phyloP scores from a whole-genome alignment of 139 green algal genomes.

The Chlorella sp. region DNA sequence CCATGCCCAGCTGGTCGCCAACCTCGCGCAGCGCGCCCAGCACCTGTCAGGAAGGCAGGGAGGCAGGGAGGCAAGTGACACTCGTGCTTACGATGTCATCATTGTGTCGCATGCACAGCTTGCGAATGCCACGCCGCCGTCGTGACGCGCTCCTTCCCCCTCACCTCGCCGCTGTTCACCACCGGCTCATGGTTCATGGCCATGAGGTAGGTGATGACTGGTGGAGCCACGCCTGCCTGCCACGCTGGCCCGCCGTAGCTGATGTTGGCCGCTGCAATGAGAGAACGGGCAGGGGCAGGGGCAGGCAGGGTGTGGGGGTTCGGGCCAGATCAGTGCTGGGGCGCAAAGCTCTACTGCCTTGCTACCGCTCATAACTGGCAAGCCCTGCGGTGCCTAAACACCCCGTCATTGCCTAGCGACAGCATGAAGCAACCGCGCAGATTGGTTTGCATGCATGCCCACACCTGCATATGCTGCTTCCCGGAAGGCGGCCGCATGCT shows the following conservation, averaged over 20 bases:
- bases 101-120: no score
- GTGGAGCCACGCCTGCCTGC: constrained; percentile 31
- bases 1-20: constrained; percentile 35
- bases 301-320: neutral
- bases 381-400: no score
- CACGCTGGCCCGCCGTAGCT: constrained; percentile 11
- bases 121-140: no score
- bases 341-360: no score
- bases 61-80: no score
- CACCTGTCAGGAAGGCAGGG: constrained; percentile 39
- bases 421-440: no score
- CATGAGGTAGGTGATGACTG: constrained; percentile 66
- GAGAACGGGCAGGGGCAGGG: neutral
- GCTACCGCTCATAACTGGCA: no score
- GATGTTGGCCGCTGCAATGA: constrained; percentile 14
- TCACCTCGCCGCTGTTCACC: constrained; percentile 46
- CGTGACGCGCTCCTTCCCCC: no score
- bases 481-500: constrained; percentile 46
- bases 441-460: neutral
- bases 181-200: constrained; percentile 48
- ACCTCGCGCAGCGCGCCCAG: constrained; percentile 59
- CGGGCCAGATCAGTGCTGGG: no score
- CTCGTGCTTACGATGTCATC: no score
- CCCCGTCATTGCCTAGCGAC: no score
- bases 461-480: constrained; percentile 40